Conservation (phyloP, 31 red algal genomes). For the Pterothamnion heteromorphum region DNA sequence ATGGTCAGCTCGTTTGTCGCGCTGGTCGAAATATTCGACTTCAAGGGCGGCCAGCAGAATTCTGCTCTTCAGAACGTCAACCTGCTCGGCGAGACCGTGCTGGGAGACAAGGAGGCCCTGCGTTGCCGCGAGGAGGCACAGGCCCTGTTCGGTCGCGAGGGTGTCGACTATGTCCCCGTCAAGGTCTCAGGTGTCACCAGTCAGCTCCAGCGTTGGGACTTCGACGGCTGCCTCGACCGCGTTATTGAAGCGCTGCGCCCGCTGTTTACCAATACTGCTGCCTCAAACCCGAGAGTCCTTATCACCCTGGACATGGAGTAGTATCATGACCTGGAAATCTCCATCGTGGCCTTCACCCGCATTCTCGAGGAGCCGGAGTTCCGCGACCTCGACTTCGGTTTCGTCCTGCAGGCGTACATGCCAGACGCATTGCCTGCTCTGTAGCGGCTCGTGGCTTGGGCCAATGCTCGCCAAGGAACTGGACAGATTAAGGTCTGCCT, state of each 20-base stretch:
- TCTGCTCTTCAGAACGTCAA: slow-evolving; percentile 72
- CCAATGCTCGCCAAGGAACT: slow-evolving; percentile 33
- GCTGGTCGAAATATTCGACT: slow-evolving; percentile 24
- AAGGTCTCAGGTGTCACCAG: slow-evolving; percentile 61
- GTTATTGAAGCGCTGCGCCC: slow-evolving; percentile 44
- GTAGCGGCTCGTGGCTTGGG: slow-evolving; percentile 55
- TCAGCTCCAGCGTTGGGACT: slow-evolving; percentile 57
- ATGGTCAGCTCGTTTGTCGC: slow-evolving; percentile 51
- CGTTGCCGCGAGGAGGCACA: slow-evolving; percentile 35
- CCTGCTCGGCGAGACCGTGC: slow-evolving; percentile 61
- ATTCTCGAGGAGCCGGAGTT: slow-evolving; percentile 50
- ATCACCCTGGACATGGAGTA: slow-evolving; percentile 72
- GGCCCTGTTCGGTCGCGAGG: slow-evolving; percentile 34
- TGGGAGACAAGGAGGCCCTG: slow-evolving; percentile 54
- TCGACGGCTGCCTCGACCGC: slow-evolving; percentile 47
- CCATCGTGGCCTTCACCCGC: slow-evolving; percentile 52
- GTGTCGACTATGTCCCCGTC: slow-evolving; percentile 59
- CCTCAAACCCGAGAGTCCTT: slow-evolving; percentile 22
- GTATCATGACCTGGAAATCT: slow-evolving; percentile 63
- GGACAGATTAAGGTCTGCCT: slow-evolving; percentile 58
- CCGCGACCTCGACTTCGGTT: slow-evolving; percentile 51
- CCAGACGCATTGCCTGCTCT: slow-evolving; percentile 59
- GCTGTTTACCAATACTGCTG: slow-evolving; percentile 44
- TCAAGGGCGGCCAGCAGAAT: background rate
- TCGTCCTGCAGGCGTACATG: slow-evolving; percentile 61